Evolutionary conservation across 768 basidiomycete genomes (phyloP).

Genomic region (Rhodotorula paludigena): DNA sequence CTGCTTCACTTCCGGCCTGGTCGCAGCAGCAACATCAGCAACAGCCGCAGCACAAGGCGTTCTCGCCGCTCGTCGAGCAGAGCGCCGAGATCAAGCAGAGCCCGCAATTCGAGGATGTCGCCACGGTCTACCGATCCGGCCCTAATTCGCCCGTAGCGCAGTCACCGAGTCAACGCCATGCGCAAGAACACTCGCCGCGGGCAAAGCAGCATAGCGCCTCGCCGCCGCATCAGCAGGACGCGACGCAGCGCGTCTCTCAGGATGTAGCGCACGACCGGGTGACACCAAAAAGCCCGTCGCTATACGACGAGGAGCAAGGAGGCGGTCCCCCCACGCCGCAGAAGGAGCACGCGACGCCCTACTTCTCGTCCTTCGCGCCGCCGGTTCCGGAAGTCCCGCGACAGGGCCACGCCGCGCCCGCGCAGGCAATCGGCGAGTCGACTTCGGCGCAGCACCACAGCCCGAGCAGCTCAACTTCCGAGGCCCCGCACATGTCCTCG

Average conservation of each 20-base stretch:
- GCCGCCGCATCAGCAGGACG: no score
- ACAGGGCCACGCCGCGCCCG: background rate
- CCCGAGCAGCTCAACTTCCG: background rate
- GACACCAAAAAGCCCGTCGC: background rate
- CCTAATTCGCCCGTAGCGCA: background rate
- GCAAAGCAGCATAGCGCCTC: no score
- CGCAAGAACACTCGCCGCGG: no score
- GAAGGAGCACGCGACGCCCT: background rate
- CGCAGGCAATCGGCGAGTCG: background rate
- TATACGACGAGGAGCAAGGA: slow-evolving; percentile 1
- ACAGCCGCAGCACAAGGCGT: background rate
- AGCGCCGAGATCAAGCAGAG: background rate
- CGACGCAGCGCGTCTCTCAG: no score
- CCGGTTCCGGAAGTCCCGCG: background rate
- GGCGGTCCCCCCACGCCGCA: slow-evolving; percentile 2
- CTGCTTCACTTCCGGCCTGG: background rate
- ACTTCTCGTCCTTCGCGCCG: background rate
- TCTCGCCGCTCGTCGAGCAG: slow-evolving; percentile 13
- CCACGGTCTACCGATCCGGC: background rate
- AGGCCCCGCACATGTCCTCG: background rate
- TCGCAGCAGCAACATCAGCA: background rate
- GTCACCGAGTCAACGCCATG: background rate
- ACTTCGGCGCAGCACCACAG: background rate
- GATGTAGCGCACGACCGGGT: background rate
- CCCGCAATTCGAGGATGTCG: slow-evolving; percentile 4